These are phyloP conservation scores for Kodamaea hsintzibuensis DNA, from an alignment of 805 yeast species.

Conservation along the genomic window DNA sequence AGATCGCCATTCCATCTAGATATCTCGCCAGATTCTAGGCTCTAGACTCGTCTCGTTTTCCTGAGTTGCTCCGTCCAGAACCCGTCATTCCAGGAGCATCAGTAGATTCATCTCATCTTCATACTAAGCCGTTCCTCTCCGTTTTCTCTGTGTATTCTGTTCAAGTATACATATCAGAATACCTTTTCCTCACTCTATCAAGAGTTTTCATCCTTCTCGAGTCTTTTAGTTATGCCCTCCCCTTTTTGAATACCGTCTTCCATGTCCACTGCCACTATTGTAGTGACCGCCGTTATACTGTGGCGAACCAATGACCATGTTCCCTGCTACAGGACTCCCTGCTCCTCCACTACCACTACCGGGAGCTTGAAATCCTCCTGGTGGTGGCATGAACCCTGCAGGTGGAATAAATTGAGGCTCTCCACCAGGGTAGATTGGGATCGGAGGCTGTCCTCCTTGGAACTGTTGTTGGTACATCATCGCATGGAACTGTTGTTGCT, in stretches of 20 bases:
- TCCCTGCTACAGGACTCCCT: conserved; percentile 31
- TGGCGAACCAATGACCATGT: conserved; percentile 20
- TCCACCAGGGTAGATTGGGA: conserved; percentile 34
- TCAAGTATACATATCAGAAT: too few species aligned
- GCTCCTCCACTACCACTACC: conserved; percentile 7
- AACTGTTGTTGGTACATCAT: conserved; percentile 40
- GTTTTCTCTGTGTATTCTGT: neutral
- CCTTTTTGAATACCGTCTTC: conserved; percentile 16
- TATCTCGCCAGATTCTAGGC: neutral
- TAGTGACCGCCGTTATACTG: conserved; percentile 7
- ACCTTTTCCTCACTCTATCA: too few species aligned
- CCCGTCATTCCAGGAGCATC: neutral
- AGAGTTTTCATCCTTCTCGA: neutral
- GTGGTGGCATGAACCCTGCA: conserved; percentile 37
- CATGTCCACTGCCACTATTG: conserved; percentile 10
- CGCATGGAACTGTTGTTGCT: conserved; percentile 36
- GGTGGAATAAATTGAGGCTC: conserved; percentile 36
- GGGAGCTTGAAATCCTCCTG: conserved; percentile 25
- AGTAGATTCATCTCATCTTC: neutral
- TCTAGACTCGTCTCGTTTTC: neutral
- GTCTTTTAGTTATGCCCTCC: conserved; percentile 12
- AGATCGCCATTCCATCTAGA: neutral
- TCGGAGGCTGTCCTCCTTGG: conserved; percentile 34
- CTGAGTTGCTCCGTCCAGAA: neutral
- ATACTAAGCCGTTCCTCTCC: neutral